Conservation (phyloP, 306 rosid genomes). For the Corylus heterophylla region DNA sequence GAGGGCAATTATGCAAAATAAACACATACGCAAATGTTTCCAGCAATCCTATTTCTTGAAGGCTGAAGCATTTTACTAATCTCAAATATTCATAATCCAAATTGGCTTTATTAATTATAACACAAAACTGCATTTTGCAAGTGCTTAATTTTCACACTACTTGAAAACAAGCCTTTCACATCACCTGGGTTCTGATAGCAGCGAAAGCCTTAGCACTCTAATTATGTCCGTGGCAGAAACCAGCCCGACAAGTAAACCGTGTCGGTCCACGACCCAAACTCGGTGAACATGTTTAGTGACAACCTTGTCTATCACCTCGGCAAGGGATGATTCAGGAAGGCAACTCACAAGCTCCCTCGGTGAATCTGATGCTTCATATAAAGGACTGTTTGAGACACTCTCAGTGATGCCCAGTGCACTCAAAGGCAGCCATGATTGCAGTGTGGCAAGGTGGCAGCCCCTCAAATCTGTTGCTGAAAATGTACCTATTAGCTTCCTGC, state of each 20-base stretch:
- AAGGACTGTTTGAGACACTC: conserved; percentile 36
- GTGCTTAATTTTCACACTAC: too few species aligned
- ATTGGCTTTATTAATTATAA: too few species aligned
- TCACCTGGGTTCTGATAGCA: conserved; percentile 24
- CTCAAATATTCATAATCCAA: too few species aligned
- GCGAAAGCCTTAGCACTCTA: conserved; percentile 55
- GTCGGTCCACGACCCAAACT: conserved; percentile 74
- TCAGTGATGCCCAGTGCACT: conserved; percentile 68
- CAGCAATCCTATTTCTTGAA: too few species aligned
- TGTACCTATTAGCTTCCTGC: conserved; percentile 63
- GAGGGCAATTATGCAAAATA: too few species aligned
- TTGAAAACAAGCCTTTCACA: not conserved
- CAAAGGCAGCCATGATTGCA: conserved; percentile 70
- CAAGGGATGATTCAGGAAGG: conserved; percentile 41
- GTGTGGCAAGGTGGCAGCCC: conserved; percentile 59
- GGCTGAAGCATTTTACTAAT: too few species aligned
- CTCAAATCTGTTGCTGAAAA: conserved; percentile 77
- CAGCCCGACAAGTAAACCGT: conserved; percentile 70
- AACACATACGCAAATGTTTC: too few species aligned
- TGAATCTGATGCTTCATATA: conserved; percentile 20
- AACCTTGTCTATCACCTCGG: conserved; percentile 57
- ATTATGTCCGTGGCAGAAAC: conserved; percentile 71
- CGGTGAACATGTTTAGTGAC: conserved; percentile 71
- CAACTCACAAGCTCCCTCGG: conserved; percentile 66
- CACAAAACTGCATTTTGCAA: too few species aligned